Conservation (phyloP, 192 early-diverging fungal species). For the Backusella tuberculispora region DNA sequence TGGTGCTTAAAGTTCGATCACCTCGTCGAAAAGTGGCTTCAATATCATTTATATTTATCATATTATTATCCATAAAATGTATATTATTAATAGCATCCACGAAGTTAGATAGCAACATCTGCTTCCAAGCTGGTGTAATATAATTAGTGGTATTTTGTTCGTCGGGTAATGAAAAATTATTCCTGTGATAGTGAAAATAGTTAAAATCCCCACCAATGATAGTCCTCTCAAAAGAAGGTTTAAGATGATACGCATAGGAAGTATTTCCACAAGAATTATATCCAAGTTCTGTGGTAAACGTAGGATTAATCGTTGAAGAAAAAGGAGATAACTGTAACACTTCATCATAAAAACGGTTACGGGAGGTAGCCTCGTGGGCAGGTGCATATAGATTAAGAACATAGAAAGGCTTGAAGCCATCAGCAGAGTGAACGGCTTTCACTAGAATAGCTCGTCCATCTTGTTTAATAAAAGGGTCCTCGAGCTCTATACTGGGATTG, state of each 20-base stretch:
- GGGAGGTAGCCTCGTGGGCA: background rate
- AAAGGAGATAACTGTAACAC: background rate
- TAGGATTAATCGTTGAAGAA: background rate
- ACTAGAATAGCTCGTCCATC: no score
- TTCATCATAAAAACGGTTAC: background rate
- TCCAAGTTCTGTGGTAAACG: background rate
- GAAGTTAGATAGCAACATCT: background rate
- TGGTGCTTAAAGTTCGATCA: no score
- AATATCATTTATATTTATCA: no score
- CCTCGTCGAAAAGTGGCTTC: no score
- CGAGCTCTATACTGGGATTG: background rate
- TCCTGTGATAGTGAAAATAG: background rate
- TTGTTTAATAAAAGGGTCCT: no score
- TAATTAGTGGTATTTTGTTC: background rate
- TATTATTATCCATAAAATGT: slow-evolving; percentile 1
- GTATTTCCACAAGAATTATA: background rate
- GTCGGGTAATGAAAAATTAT: slow-evolving; percentile 1
- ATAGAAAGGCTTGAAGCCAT: background rate
- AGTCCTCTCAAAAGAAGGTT: no score
- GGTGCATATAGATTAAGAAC: slow-evolving; percentile 13
- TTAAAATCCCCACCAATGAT: no score
- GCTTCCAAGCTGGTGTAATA: background rate
- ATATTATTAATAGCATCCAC: background rate
- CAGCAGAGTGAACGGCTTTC: background rate
- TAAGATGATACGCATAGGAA: no score